Conservation (phyloP, 495 filamentous ascomycete genomes). For the Sphaerosporella brunnea region DNA sequence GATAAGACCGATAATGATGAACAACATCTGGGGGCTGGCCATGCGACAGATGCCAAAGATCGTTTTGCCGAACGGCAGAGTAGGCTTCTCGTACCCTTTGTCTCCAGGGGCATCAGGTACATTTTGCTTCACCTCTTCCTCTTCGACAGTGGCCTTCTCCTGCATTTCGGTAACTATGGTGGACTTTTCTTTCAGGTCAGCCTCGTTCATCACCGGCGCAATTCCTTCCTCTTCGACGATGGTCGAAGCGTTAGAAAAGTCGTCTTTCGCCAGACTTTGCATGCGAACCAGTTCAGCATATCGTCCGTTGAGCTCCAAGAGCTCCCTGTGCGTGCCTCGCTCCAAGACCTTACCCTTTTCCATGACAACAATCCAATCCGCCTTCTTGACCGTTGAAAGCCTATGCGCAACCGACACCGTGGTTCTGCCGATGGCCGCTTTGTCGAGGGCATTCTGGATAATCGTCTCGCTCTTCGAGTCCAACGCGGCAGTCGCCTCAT, state of each 20-base stretch:
- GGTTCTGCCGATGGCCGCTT: slow-evolving; percentile 24
- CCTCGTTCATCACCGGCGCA: neutral
- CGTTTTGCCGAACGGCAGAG: neutral
- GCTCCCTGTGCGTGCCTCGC: slow-evolving; percentile 32
- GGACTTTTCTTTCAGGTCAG: slow-evolving; percentile 1
- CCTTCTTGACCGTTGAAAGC: slow-evolving; percentile 37
- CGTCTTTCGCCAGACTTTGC: slow-evolving; percentile 11
- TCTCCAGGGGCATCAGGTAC: neutral
- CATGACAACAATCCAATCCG: slow-evolving; percentile 39
- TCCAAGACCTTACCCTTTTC: slow-evolving; percentile 32
- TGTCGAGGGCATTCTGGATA: slow-evolving; percentile 32
- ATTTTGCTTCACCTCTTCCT: neutral
- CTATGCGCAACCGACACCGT: slow-evolving; percentile 38
- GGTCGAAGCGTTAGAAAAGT: neutral
- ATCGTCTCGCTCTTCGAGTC: slow-evolving; percentile 33
- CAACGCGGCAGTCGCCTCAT: slow-evolving; percentile 41
- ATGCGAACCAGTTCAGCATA: slow-evolving; percentile 31
- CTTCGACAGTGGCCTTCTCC: neutral
- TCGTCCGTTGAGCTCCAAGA: slow-evolving; percentile 30
- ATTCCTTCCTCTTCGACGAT: neutral
- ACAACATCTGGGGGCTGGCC: slow-evolving; percentile 15
- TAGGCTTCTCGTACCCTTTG: neutral
- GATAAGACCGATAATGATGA: slow-evolving; percentile 19
- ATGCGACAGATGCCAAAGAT: slow-evolving; percentile 2
- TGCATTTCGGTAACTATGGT: neutral